Percentiles rank a stretch among this genome's conserved stretches.
Evolutionary conservation across 78 protist genomes (phyloP).

Genomic region (Salpingoeca rosetta): DNA sequence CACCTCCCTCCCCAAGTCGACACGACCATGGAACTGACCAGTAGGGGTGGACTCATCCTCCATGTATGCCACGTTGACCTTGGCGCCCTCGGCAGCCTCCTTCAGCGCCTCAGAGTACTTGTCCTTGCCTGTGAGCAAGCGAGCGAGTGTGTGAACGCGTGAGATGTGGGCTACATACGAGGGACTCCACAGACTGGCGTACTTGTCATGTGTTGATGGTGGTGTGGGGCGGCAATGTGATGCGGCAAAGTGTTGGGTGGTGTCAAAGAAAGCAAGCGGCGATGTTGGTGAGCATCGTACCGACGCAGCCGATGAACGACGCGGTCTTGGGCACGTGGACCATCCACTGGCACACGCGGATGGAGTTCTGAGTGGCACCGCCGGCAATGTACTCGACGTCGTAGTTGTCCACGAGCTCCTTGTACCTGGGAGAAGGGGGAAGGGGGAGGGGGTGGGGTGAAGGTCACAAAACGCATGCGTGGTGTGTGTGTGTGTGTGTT

Average conservation of each 20-base stretch:
- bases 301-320: slow-evolving; percentile 82
- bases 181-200: too few relatives aligned
- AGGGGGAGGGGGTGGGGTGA: neutral
- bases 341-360: slow-evolving; percentile 82
- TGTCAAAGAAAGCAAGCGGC: too few relatives aligned
- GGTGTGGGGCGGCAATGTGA: too few relatives aligned
- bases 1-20: too few relatives aligned
- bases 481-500: too few relatives aligned
- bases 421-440: slow-evolving; percentile 36
- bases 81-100: slow-evolving; percentile 53
- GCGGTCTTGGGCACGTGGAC: slow-evolving; percentile 23
- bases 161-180: too few relatives aligned
- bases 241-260: too few relatives aligned
- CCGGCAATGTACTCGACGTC: slow-evolving; percentile 84
- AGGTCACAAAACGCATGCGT: too few relatives aligned
- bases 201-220: too few relatives aligned
- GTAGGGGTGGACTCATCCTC: slow-evolving; percentile 51
- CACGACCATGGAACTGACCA: slow-evolving; percentile 26
- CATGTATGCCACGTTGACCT: slow-evolving; percentile 30
- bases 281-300: neutral
- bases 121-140: slow-evolving; percentile 46
- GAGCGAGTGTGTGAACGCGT: too few relatives aligned
- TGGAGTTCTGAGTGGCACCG: slow-evolving; percentile 78
- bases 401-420: slow-evolving; percentile 48
- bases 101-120: slow-evolving; percentile 48